These are phyloP conservation scores for Calonectria honghensis DNA, from an alignment of 2,329 filamentous ascomycete species.

Conservation along the genomic window DNA sequence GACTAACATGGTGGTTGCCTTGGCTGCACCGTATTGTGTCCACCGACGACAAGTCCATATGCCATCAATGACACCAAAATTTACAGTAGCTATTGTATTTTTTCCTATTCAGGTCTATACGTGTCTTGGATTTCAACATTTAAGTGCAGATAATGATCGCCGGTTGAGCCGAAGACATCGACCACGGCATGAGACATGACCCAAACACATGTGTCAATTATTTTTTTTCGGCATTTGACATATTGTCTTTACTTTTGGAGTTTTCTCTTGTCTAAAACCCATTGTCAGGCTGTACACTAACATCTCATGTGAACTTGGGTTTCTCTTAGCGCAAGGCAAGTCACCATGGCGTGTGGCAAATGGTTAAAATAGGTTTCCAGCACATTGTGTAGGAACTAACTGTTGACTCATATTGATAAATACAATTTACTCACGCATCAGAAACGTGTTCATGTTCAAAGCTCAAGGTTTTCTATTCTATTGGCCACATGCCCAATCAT, in stretches of 20 bases:
- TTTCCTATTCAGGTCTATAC: neutral
- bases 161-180: conserved; percentile 5
- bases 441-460: neutral
- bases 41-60: neutral
- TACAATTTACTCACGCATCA: neutral
- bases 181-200: conserved; percentile 5
- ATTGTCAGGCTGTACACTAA: neutral
- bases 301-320: neutral
- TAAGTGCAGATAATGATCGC: neutral
- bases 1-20: conserved; percentile 47
- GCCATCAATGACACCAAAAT: neutral
- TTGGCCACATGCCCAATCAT: neutral
- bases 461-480: neutral
- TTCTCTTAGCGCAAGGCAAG: neutral
- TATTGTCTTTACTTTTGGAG: neutral
- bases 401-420: neutral
- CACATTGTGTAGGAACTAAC: neutral
- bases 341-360: neutral
- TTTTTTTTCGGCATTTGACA: neutral
- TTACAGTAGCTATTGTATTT: neutral
- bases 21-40: neutral
- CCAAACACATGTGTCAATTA: conserved; percentile 14
- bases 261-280: neutral
- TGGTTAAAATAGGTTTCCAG: neutral
- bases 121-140: conserved; percentile 10